phyloP scores from a whole-genome alignment of 176 grass and related monocot species.

The Eleusine indica region DNA sequence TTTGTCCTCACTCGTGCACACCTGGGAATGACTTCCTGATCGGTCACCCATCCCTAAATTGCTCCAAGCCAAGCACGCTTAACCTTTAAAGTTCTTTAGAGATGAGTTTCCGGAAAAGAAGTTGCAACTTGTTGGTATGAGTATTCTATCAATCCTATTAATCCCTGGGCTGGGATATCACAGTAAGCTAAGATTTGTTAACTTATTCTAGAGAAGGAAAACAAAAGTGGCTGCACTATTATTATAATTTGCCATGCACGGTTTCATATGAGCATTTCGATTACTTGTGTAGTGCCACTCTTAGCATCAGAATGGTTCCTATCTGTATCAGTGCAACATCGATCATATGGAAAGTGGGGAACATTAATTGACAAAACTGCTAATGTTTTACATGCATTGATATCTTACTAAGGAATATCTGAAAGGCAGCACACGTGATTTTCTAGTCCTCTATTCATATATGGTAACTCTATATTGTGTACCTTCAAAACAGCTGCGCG shows the following conservation, averaged over 20 bases:
- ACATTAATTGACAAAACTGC: background rate
- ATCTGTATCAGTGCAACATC: conserved; percentile 13
- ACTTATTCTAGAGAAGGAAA: background rate
- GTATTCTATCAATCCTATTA: too few species aligned
- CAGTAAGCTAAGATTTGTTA: background rate
- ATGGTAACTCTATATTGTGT: conserved; percentile 17
- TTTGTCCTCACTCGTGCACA: too few species aligned
- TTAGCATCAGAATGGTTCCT: conserved; percentile 5
- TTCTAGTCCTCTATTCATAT: background rate
- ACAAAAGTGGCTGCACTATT: background rate
- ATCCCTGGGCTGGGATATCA: too few species aligned
- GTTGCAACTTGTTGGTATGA: too few species aligned
- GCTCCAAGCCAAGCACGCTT: too few species aligned
- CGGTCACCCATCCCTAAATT: too few species aligned
- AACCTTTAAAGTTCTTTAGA: too few species aligned
- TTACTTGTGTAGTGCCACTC: background rate
- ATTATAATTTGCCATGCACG: background rate
- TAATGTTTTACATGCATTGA: background rate
- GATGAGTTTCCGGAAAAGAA: too few species aligned
- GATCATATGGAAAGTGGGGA: background rate
- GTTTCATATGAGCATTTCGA: background rate
- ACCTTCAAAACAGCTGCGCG: conserved; percentile 87
- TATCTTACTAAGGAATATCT: background rate
- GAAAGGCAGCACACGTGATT: background rate
- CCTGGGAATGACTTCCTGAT: too few species aligned